Percentiles rank a stretch among this genome's conserved stretches.
Evolutionary conservation across 106 monocot genomes (phyloP).

Genomic region (Apostasia shenzhenica): DNA sequence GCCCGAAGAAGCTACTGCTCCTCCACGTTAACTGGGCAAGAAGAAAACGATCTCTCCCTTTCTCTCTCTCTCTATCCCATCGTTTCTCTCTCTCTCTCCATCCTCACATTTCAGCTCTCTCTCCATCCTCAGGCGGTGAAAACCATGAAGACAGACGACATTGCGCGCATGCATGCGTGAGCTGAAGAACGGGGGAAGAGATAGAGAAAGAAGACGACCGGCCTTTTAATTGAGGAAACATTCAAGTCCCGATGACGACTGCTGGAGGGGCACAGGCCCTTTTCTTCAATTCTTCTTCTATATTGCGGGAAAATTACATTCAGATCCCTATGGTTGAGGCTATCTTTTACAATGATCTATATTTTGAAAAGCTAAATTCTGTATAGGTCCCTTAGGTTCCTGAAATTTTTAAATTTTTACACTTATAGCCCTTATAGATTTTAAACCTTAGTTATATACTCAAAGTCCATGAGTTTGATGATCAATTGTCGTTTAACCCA

Average conservation of each 20-base stretch:
- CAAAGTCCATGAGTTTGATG: no score
- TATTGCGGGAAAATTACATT: no score
- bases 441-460: no score
- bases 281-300: neutral
- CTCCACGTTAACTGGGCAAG: neutral
- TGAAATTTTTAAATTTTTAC: no score
- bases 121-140: neutral
- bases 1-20: neutral
- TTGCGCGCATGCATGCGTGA: neutral
- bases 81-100: neutral
- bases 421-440: no score
- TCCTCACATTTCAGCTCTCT: no score
- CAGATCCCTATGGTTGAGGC: no score
- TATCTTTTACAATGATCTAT: no score
- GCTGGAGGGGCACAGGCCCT: neutral
- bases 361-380: no score
- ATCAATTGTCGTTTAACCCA: no score
- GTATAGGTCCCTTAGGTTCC: no score
- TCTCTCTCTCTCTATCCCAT: neutral
- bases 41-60: neutral
- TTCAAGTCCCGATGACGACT: slow-evolving; percentile 2
- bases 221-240: neutral
- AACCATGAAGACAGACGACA: neutral
- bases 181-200: neutral
- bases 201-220: neutral